Base-by-base conservation (phyloP, 495 filamentous ascomycete genomes). In the Trichocladium uniseriatum region DNA sequence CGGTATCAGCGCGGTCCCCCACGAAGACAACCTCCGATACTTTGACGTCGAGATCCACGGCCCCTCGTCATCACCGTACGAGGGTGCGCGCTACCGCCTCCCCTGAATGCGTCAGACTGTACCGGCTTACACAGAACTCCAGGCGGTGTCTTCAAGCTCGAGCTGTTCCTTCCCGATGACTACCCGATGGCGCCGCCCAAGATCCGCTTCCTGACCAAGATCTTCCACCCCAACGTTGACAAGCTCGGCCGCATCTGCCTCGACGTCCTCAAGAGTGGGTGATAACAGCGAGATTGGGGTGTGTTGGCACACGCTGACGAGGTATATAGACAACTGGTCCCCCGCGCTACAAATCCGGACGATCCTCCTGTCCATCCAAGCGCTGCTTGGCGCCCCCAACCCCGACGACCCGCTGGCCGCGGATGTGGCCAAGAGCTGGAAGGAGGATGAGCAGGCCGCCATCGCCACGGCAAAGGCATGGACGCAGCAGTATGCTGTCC, bases 131-230 rank as follows among this genome's bases (percentile, higher is more conserved):
- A 22, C 14, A 38, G n/a, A 9, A 5, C 8, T 41, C 38, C 55
- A 94, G 92, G 87, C 57, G 92, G 92, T 42, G 79, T 95, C 56
- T 99, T 99, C 76, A 89, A 90, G 63, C 87, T 96, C 49, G 92
- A 99, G 69, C 79, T 99, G 7, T 99, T 99, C 70, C 76, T 99
- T n/a, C 94, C 92, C 29, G 92, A 99, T 60, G 92, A 99, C 69
- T 99, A 99, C 62, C 92, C 92, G 9, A 99, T 99, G 92, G 94
- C 88, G 29, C 92, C 92, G 22, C 92, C 92, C 11, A 95, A 96
- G 73, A 95, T 99, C 55, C 85, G 92, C 34, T 99, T 99, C 69
- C 70, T 99, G 16, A 99, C 92, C 55, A 95, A 95, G 69, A 99
- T 99, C 66, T 99, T 95, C 66, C 92, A 99, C 62, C 92, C 92